phyloP scores from a whole-genome alignment of 768 basidiomycete genomes.

The Dentipellis sp. region DNA sequence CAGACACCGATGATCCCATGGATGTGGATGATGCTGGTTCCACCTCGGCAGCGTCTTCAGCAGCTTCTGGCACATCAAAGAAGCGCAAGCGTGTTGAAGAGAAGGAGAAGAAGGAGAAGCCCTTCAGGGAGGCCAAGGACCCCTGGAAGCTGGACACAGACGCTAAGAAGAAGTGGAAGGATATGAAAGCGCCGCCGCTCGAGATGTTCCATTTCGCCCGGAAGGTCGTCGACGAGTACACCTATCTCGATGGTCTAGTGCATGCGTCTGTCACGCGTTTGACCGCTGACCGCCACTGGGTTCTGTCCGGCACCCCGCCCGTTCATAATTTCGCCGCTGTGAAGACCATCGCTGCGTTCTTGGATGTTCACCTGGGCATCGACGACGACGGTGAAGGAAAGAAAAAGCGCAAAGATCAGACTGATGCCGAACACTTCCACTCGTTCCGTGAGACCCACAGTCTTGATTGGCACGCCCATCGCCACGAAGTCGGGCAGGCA shows the following conservation, averaged over 20 bases:
- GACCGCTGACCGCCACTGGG: slow-evolving; percentile 79
- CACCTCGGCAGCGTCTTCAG: slow-evolving; percentile 26
- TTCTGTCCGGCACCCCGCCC: slow-evolving; percentile 94
- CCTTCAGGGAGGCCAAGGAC: slow-evolving; percentile 45
- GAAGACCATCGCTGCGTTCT: slow-evolving; percentile 84
- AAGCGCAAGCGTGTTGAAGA: slow-evolving; percentile 31
- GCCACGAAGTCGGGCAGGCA: slow-evolving; percentile 71
- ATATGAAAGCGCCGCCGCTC: slow-evolving; percentile 75
- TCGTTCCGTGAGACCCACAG: slow-evolving; percentile 94
- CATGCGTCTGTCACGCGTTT: slow-evolving; percentile 72
- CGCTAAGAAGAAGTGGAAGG: slow-evolving; percentile 66
- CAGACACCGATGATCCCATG: slow-evolving; percentile 36
- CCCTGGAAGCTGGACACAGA: slow-evolving; percentile 65
- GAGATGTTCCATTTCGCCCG: slow-evolving; percentile 92
- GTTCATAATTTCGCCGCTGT: slow-evolving; percentile 84
- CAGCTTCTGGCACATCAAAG: slow-evolving; percentile 21
- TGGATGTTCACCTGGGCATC: slow-evolving; percentile 85
- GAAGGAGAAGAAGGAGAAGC: slow-evolving; percentile 23
- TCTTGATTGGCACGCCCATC: slow-evolving; percentile 85
- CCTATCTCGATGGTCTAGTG: slow-evolving; percentile 76
- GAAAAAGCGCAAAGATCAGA: slow-evolving; percentile 76
- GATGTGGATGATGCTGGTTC: slow-evolving; percentile 44
- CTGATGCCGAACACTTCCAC: slow-evolving; percentile 89
- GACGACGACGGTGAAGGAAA: slow-evolving; percentile 86
- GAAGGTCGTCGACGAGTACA: slow-evolving; percentile 90